A percentile compares a stretch with the other conserved stretches of the same genome.
Evolutionary conservation across 2,329 filamentous ascomycete species (phyloP).

Genomic region (Paecilomyces sp.): DNA sequence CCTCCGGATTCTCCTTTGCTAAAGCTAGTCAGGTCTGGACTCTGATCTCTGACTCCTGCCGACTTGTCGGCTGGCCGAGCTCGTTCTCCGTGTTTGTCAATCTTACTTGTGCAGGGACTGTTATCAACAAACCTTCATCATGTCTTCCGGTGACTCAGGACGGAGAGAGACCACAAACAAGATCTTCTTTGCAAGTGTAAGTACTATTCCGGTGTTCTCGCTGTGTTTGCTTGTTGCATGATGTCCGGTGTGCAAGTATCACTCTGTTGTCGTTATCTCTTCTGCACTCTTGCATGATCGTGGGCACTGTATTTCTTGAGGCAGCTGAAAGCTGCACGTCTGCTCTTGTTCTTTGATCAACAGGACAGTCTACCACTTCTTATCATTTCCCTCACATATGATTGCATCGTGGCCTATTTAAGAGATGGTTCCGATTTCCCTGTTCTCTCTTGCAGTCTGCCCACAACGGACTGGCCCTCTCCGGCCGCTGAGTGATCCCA

Average conservation of each 20-base stretch:
- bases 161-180: conserved; percentile 25
- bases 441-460: not conserved
- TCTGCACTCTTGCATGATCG: not conserved
- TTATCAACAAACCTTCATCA: conserved; percentile 10
- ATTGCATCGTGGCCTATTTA: not conserved
- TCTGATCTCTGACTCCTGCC: not conserved
- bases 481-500: not conserved
- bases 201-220: conserved; percentile 9
- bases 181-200: conserved; percentile 29
- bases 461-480: not conserved
- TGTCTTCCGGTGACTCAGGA: conserved; percentile 21
- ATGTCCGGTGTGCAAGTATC: not conserved
- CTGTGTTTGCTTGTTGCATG: not conserved
- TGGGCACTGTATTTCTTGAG: not conserved
- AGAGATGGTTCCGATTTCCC: not conserved
- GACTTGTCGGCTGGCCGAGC: conserved; percentile 5
- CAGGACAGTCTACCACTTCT: not conserved
- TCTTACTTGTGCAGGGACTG: not conserved
- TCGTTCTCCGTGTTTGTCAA: not conserved
- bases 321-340: not conserved
- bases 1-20: not conserved
- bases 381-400: not conserved
- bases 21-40: not conserved
- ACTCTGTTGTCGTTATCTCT: not conserved
- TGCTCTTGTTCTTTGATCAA: not conserved